These are phyloP conservation scores for Emydomyces testavorans DNA, from an alignment of 2,329 filamentous ascomycete genomes.

Conservation along the genomic window DNA sequence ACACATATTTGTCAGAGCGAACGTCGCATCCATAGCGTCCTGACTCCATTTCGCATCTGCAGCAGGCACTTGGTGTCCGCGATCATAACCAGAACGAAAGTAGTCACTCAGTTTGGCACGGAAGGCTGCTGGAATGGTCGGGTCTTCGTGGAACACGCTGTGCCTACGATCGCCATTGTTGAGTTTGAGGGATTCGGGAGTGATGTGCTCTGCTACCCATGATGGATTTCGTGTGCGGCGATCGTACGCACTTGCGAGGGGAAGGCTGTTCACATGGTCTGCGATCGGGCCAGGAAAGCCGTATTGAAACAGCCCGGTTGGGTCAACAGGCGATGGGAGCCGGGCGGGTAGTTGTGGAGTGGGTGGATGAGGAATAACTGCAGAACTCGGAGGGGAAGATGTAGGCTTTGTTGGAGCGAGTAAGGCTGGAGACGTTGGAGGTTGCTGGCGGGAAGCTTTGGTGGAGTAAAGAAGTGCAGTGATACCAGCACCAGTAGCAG, in stretches of 20 bases:
- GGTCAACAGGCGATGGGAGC: conserved; percentile 49
- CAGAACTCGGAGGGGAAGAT: conserved; percentile 20
- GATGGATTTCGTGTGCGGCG: conserved; percentile 80
- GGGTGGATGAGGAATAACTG: conserved; percentile 24
- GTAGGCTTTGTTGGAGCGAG: conserved; percentile 22
- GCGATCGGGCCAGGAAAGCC: conserved; percentile 84
- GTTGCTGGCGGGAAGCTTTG: conserved; percentile 42
- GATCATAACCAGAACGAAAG: conserved; percentile 85
- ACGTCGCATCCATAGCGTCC: conserved; percentile 87
- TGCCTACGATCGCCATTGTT: conserved; percentile 73
- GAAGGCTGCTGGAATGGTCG: conserved; percentile 68
- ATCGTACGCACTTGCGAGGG: conserved; percentile 80
- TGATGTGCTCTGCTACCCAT: conserved; percentile 97
- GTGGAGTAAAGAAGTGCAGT: conserved; percentile 58
- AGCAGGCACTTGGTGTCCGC: conserved; percentile 92
- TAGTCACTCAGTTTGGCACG: conserved; percentile 87
- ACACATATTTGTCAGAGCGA: conserved; percentile 91
- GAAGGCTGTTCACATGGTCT: conserved; percentile 65
- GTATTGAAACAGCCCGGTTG: conserved; percentile 67
- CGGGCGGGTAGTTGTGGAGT: conserved; percentile 24
- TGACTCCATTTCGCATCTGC: conserved; percentile 96
- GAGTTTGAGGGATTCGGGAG: conserved; percentile 63
- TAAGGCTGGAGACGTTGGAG: conserved; percentile 27
- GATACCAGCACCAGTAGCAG: conserved; percentile 62
- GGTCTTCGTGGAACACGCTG: conserved; percentile 73